Conservation (phyloP, 305 asterid genomes). For the Lippia alba region DNA sequence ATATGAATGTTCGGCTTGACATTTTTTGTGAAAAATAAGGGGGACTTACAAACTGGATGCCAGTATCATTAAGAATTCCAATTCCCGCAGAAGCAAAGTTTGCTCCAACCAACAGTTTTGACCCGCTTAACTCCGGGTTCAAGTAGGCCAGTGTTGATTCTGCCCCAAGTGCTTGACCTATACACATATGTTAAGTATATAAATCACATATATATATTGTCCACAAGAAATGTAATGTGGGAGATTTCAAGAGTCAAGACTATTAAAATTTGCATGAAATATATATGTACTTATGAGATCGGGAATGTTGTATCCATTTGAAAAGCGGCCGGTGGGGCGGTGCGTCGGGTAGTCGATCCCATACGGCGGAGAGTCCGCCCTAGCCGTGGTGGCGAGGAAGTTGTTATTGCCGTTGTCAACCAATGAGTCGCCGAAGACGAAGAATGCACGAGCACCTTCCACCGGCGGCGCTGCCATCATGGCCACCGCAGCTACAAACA, state of each 20-base stretch:
- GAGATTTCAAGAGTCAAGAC: no score
- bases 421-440: conserved; percentile 51
- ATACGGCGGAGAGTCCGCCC: conserved; percentile 55
- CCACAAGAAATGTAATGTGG: no score
- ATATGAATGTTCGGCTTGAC: no score
- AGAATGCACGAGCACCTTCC: conserved; percentile 50
- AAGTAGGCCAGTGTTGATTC: conserved; percentile 57
- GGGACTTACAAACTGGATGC: conserved; percentile 56
- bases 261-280: neutral
- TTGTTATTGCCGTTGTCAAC: conserved; percentile 56
- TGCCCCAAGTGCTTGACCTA: conserved; percentile 44
- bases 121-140: conserved; percentile 47
- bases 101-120: conserved; percentile 55
- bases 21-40: neutral
- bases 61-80: conserved; percentile 61
- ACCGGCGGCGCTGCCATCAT: conserved; percentile 15
- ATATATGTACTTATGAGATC: conserved; percentile 46
- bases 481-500: conserved; percentile 20
- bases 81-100: conserved; percentile 67
- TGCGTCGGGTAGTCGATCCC: conserved; percentile 50
- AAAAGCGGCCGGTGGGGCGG: conserved; percentile 51
- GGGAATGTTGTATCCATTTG: conserved; percentile 49
- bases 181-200: neutral
- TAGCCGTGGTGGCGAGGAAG: conserved; percentile 45
- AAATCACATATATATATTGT: no score